Conservation (phyloP, 2,329 filamentous ascomycete genomes). For the Gaeumannomyces sp. region DNA sequence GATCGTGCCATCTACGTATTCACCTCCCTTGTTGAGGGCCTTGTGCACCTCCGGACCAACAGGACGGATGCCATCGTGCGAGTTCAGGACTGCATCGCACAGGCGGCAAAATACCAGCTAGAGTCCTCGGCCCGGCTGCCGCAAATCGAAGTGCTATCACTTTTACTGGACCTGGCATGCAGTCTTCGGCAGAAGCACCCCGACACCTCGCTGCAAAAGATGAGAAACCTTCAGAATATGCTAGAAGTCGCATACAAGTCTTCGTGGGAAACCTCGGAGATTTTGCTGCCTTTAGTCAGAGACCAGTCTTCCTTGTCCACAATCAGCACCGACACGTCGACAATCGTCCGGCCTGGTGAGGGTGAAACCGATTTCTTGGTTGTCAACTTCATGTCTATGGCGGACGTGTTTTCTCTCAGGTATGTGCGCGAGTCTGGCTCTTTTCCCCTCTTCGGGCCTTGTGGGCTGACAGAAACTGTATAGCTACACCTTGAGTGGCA, state of each 20-base stretch:
- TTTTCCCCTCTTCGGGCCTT: constrained; percentile 3
- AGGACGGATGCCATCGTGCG: constrained; percentile 62
- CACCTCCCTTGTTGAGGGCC: constrained; percentile 61
- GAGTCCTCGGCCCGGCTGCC: constrained; percentile 57
- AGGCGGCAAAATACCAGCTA: constrained; percentile 64
- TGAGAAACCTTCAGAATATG: constrained; percentile 53
- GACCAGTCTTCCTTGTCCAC: constrained; percentile 40
- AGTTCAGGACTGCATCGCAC: constrained; percentile 68
- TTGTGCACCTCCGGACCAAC: constrained; percentile 59
- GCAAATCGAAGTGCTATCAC: constrained; percentile 59
- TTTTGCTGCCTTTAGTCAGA: constrained; percentile 51
- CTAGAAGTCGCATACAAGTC: constrained; percentile 50
- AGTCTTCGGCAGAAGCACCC: constrained; percentile 58
- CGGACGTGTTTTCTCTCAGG: constrained; percentile 51
- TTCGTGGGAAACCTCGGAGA: constrained; percentile 41
- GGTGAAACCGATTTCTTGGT: constrained; percentile 48
- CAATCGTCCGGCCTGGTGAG: constrained; percentile 44
- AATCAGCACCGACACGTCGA: constrained; percentile 51
- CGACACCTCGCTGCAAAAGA: constrained; percentile 51
- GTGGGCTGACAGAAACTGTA: constrained; percentile 12
- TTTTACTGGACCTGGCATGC: constrained; percentile 65
- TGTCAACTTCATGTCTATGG: constrained; percentile 54
- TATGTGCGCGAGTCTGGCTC: constrained; percentile 28
- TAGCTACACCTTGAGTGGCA: constrained; percentile 50
- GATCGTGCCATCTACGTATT: constrained; percentile 61